phyloP scores from a whole-genome alignment of 2,329 filamentous ascomycete genomes.

The Epichloe uncinata region DNA sequence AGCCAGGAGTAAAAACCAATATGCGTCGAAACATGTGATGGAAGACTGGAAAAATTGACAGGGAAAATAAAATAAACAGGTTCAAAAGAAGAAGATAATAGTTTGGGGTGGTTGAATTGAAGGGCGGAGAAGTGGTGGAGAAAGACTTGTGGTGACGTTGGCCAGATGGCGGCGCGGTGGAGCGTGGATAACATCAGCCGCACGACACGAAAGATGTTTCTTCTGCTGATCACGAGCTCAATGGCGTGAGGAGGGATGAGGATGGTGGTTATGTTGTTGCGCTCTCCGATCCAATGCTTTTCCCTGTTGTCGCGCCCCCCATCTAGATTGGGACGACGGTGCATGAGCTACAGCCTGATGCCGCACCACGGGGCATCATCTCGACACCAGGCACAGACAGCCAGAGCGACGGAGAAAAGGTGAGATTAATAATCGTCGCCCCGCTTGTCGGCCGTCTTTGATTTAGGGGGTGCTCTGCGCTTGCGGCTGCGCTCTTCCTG shows the following conservation, averaged over 20 bases:
- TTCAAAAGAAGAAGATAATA: not conserved
- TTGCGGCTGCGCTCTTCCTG: conserved; percentile 27
- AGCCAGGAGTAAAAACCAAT: not conserved
- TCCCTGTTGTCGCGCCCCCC: not conserved
- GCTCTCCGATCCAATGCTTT: not conserved
- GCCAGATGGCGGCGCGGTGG: not conserved
- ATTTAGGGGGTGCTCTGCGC: conserved; percentile 25
- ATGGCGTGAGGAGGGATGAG: not conserved
- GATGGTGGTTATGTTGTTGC: not conserved
- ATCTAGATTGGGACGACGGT: not conserved
- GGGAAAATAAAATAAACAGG: not conserved
- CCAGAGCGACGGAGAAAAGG: not conserved
- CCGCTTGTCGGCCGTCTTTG: conserved; percentile 21
- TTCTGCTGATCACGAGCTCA: not conserved
- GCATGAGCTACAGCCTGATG: not conserved
- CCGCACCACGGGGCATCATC: not conserved
- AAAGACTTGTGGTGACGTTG: not conserved
- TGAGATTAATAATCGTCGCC: conserved; percentile 15
- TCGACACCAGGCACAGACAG: not conserved
- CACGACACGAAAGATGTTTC: not conserved
- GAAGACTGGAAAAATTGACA: not conserved
- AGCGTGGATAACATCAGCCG: not conserved
- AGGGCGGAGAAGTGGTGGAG: too few species aligned
- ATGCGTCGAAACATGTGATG: conserved; percentile 4
- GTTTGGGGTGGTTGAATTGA: not conserved